Evolutionary conservation across 768 basidiomycete species (phyloP).

Genomic region (Hygrophorus pudorinus): DNA sequence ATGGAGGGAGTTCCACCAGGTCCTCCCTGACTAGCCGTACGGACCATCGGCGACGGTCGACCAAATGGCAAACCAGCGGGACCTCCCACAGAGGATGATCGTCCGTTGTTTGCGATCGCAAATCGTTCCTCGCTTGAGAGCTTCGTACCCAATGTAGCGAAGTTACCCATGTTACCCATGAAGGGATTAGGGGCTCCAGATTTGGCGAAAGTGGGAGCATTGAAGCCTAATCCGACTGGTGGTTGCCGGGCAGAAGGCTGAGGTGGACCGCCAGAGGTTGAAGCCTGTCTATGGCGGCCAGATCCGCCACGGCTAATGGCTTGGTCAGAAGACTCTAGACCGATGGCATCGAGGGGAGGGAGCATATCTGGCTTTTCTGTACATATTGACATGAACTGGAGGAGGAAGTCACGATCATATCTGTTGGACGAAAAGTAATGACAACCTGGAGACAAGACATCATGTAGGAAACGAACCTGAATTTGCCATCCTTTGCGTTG

Average conservation of each 20-base stretch:
- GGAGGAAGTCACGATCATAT: conserved; percentile 94
- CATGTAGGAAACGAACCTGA: conserved; percentile 42
- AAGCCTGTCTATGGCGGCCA: conserved; percentile 43
- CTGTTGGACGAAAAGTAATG: conserved; percentile 25
- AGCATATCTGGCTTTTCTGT: conserved; percentile 90
- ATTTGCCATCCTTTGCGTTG: conserved; percentile 79
- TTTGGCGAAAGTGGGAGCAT: conserved; percentile 34
- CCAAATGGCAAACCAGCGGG: conserved; percentile 40
- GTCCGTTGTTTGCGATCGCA: conserved; percentile 29
- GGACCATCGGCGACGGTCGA: conserved; percentile 51
- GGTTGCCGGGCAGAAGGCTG: conserved; percentile 27
- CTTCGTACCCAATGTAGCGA: conserved; percentile 43
- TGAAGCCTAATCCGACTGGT: conserved; percentile 33
- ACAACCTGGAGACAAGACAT: not conserved
- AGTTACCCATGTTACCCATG: conserved; percentile 49
- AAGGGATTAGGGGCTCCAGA: conserved; percentile 30
- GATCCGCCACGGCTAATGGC: conserved; percentile 54
- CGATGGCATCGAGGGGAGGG: conserved; percentile 83
- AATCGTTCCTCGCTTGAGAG: conserved; percentile 67
- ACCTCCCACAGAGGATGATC: conserved; percentile 50
- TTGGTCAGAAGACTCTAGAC: conserved; percentile 71
- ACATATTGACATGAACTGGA: conserved; percentile 94
- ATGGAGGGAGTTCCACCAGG: conserved; percentile 31
- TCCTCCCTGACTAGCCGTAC: conserved; percentile 60
- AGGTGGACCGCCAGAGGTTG: conserved; percentile 29